These are phyloP conservation scores for Ramaria sp. DNA, from an alignment of 768 basidiomycete genomes.

Conservation along the genomic window DNA sequence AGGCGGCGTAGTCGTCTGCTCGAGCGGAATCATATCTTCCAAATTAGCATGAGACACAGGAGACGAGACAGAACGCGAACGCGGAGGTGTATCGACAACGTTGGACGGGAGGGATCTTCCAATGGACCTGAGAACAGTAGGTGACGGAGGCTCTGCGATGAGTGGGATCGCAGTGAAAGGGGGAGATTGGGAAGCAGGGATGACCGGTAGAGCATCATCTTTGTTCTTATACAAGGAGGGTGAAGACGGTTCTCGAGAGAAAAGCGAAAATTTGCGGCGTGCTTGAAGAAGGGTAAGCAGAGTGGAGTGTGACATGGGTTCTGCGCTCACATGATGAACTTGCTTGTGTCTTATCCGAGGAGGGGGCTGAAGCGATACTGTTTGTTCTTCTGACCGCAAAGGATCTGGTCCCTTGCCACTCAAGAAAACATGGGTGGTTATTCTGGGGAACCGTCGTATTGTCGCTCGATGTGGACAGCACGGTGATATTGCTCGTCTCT, in stretches of 20 bases:
- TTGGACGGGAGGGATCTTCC: neutral
- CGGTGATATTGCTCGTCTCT: neutral
- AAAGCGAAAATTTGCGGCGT: conserved; percentile 5
- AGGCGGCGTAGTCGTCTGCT: neutral
- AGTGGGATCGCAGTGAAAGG: neutral
- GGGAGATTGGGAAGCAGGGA: neutral
- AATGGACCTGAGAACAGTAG: neutral
- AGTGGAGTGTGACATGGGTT: no score
- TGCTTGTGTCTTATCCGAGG: neutral
- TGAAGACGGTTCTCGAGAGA: neutral
- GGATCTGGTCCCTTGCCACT: neutral
- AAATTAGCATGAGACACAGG: neutral
- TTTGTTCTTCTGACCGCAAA: neutral
- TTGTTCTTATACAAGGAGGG: neutral
- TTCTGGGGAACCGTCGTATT: neutral
- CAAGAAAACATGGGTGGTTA: neutral
- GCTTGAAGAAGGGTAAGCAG: neutral
- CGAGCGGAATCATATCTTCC: neutral
- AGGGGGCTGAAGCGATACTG: neutral
- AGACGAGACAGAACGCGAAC: neutral
- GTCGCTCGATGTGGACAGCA: neutral
- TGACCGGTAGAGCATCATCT: neutral
- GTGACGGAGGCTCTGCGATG: neutral
- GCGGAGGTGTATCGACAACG: neutral
- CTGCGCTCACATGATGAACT: neutral